Base-by-base conservation (phyloP, 2,329 filamentous ascomycete genomes). In the Cladosporium cucumerinum region DNA sequence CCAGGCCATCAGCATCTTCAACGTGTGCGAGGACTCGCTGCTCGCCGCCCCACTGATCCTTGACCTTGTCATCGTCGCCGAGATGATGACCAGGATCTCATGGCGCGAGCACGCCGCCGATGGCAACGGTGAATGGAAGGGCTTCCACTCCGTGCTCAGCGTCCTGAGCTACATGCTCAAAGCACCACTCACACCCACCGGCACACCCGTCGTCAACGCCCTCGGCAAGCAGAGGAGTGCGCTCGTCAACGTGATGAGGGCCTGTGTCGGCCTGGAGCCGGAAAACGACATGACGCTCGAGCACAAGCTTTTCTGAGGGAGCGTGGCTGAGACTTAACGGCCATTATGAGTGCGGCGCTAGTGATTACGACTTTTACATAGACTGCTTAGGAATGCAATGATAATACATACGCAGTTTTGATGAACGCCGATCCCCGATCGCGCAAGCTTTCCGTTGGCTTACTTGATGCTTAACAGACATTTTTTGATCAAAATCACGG, bases 241-340 rank as follows among this genome's bases (percentile, higher is more conserved):
- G 51, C 80, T 99, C 78, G 95, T 91, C 79, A 99, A 99, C 84
- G 97, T 99, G 81, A 96, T 99, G 89, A 93, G 94, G 75, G 95
- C 95, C 70, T 98, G 94, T 75, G 89, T 99, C 73, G 95, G 95
- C 70, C 86, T 99, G 66, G 92, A 97, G 85, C 95, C 95, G 18
- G 95, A 99, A 86, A 95, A 89, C 65, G 95, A 99, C 78, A 99
- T 99, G 95, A 97, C 93, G 48, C 86, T 98, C 61, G 95, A 99
- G 86, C 94, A 98, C 84, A 99, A 98, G 88, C 86, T 98, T 69
- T 93, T 97, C 78, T 74, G 65, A 61, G 36, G 59, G 30, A 61
- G 18, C 26, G 26, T 12, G 11, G 39, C 39, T 21, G 39, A 46
- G 23, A 21, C 36, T 46, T 46, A 46, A 46, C n/a, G n/a, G 39